phyloP scores from a whole-genome alignment of 768 basidiomycete genomes.

The Russula earlei region DNA sequence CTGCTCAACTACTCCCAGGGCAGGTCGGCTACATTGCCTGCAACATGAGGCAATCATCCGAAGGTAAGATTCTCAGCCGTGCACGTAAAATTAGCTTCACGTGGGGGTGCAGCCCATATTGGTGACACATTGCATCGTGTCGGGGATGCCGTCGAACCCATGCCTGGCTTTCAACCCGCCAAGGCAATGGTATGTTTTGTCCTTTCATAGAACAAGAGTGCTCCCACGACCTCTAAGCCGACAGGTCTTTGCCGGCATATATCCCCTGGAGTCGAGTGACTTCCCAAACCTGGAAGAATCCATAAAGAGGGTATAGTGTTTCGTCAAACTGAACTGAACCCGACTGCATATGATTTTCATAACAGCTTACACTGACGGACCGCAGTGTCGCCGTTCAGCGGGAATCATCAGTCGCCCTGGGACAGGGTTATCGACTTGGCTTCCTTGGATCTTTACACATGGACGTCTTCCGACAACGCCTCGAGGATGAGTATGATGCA shows the following conservation, averaged over 20 bases:
- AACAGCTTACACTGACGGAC: slow-evolving; percentile 73
- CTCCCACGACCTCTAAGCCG: background rate
- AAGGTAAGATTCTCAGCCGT: slow-evolving; percentile 44
- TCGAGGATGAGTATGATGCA: slow-evolving; percentile 95
- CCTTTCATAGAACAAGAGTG: background rate
- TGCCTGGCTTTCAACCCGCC: slow-evolving; percentile 85
- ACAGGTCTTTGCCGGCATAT: slow-evolving; percentile 91
- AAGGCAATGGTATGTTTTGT: slow-evolving; percentile 73
- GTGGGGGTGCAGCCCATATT: slow-evolving; percentile 58
- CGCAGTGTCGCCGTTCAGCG: slow-evolving; percentile 84
- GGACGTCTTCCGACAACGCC: slow-evolving; percentile 90
- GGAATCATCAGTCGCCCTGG: slow-evolving; percentile 88
- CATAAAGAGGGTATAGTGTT: slow-evolving; percentile 62
- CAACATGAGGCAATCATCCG: slow-evolving; percentile 95
- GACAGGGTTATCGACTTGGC: slow-evolving; percentile 90
- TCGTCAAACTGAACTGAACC: slow-evolving; percentile 11
- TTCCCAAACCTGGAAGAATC: slow-evolving; percentile 95
- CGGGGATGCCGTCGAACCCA: slow-evolving; percentile 64
- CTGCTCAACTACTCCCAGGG: slow-evolving; percentile 55
- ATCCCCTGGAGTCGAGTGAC: slow-evolving; percentile 84
- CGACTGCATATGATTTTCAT: slow-evolving; percentile 1
- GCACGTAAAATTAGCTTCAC: background rate
- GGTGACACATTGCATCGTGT: slow-evolving; percentile 86
- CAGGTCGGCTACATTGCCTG: slow-evolving; percentile 88
- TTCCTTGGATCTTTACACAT: slow-evolving; percentile 95